phyloP scores from a whole-genome alignment of 2,329 filamentous ascomycete genomes.

The Epichloe uncinata region DNA sequence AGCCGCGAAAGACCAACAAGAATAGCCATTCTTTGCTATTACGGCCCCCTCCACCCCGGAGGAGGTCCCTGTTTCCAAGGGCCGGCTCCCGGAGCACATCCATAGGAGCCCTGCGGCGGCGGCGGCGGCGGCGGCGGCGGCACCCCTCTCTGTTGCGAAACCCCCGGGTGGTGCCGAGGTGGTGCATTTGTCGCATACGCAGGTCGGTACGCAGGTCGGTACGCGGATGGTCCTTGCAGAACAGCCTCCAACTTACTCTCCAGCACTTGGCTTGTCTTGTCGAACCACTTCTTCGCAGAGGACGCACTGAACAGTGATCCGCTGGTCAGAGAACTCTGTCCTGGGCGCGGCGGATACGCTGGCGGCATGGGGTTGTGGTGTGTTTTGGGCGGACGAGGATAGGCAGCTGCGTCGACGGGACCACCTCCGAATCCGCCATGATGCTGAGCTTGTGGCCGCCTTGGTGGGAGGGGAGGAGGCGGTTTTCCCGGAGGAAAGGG shows the following conservation, averaged over 20 bases:
- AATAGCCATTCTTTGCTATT: too few species aligned
- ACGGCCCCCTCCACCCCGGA: neutral
- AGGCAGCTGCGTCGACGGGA: constrained; percentile 13
- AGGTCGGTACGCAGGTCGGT: constrained; percentile 5
- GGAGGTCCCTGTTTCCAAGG: neutral
- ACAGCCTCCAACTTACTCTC: constrained; percentile 21
- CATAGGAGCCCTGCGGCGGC: neutral
- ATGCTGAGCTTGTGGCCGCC: constrained; percentile 10
- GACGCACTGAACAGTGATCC: constrained; percentile 19
- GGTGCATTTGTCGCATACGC: constrained; percentile 3
- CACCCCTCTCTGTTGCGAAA: too few species aligned
- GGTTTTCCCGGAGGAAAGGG: constrained; percentile 1
- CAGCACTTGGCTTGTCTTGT: constrained; percentile 21
- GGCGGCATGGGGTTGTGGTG: constrained; percentile 15
- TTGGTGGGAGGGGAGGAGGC: constrained; percentile 17
- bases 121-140: too few species aligned
- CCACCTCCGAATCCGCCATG: constrained; percentile 10
- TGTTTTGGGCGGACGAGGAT: constrained; percentile 20
- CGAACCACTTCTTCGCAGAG: constrained; percentile 22
- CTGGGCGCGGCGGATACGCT: constrained; percentile 6
- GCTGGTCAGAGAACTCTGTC: constrained; percentile 8
- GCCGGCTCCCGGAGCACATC: neutral
- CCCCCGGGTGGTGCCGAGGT: neutral
- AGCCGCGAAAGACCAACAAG: too few species aligned
- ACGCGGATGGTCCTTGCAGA: constrained; percentile 12